phyloP scores from a whole-genome alignment of 305 asterid species.

The Fraxinus angustifolia region DNA sequence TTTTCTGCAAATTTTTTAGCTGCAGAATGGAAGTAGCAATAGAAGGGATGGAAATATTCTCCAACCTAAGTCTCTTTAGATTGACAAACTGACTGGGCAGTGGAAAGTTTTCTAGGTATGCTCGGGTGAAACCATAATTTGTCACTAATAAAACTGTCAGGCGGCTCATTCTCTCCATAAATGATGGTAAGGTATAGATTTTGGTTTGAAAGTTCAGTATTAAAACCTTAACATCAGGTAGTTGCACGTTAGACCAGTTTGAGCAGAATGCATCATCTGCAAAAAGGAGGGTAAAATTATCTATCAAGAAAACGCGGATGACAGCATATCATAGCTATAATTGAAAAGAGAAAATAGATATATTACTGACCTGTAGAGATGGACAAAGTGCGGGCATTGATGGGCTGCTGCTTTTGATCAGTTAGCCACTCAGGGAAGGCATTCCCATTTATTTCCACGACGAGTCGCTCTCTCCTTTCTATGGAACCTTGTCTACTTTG shows the following conservation, averaged over 20 bases:
- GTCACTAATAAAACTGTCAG: conserved; percentile 26
- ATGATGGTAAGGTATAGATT: conserved; percentile 24
- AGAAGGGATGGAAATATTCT: conserved; percentile 30
- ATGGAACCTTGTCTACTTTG: conserved; percentile 22
- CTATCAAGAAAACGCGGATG: neutral
- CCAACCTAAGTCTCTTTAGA: conserved; percentile 33
- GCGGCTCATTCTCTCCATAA: conserved; percentile 21
- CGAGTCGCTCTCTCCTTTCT: conserved; percentile 25
- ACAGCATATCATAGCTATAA: neutral
- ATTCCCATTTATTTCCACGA: conserved; percentile 25
- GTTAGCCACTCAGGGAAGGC: conserved; percentile 28
- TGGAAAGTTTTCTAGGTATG: conserved; percentile 18
- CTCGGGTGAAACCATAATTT: conserved; percentile 22
- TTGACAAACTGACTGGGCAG: conserved; percentile 24
- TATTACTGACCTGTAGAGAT: conserved; percentile 25
- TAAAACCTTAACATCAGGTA: conserved; percentile 29
- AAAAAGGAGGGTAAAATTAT: neutral
- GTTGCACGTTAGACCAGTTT: conserved; percentile 17
- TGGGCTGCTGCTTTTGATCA: conserved; percentile 20
- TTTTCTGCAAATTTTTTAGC: conserved; percentile 26
- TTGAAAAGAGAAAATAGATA: neutral
- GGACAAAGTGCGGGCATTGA: conserved; percentile 23
- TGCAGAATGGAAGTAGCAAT: conserved; percentile 12
- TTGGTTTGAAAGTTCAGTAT: conserved; percentile 27
- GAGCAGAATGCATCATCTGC: conserved; percentile 25